Base-by-base conservation (phyloP, 768 basidiomycete species). In the Amylocystis lapponica region DNA sequence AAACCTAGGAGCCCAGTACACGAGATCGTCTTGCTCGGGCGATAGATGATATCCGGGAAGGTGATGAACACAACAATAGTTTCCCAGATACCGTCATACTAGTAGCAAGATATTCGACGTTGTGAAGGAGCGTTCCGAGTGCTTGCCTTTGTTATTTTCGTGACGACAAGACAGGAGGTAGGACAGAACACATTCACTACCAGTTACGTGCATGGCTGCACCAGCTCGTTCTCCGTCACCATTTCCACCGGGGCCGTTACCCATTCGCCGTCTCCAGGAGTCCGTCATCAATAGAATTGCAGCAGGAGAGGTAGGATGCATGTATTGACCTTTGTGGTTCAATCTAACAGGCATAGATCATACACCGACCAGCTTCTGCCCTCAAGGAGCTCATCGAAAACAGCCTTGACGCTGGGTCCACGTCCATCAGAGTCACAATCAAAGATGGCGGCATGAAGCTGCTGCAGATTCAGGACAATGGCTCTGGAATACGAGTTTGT, bases 341-440 rank as follows among this genome's bases (percentile, higher is more conserved):
- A 27, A 4, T 12, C 21, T 25, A 21, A 21, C 16, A 22, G 19
- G 21, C 39, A 27, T 17, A 90, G 86, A 84, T 91, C 56, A 89
- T 91, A 46, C 88, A 89, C 42, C 62, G 96, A 30, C 96, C 96
- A 0, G 81, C 90, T 5, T 97, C 94, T 47, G 95, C 95, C 2
- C 72, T 99, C 41, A 99, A 99, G 61, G 96, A 98, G 61, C 72
- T 98, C 1, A 68, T 99, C 12, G 96, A 99, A 65, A 98, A 99
- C 53, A 75, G 83, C 17, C 73, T 99, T n/a, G 96, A 99, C 66
- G 96, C 96, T 0, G 85, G 89, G 0, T 71, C 90, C 19, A 93
- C 87, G 0, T 81, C 81, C 0, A 91, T 98, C 58, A 81, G 84
- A 27, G 70, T 98, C 40, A 88, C 82, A 0, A 74, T 94, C 52